Conservation (phyloP, 2,329 filamentous ascomycete species). For the Phyllosticta capitalensis region DNA sequence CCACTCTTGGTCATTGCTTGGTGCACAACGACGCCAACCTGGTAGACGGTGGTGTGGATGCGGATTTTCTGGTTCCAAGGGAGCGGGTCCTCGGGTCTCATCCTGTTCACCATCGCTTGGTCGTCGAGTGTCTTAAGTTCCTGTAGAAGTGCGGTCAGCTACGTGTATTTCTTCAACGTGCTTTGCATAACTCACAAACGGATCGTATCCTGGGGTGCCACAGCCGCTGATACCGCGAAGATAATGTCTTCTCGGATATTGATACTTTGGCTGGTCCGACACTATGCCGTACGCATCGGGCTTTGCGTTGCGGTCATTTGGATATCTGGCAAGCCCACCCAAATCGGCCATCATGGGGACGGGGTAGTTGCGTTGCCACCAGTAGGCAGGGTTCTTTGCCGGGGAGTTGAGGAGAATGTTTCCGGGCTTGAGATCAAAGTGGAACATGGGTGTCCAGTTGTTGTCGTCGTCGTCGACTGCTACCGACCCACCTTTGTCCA, state of each 20-base stretch:
- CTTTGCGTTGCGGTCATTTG: neutral
- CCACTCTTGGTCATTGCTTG: neutral
- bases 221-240: no score
- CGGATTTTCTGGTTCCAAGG: neutral
- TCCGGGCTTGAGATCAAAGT: conserved; percentile 2
- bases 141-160: neutral
- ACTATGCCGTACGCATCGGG: neutral
- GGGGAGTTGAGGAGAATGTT: neutral
- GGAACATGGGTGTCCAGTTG: neutral
- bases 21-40: neutral
- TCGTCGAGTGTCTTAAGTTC: neutral
- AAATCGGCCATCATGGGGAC: neutral
- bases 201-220: no score
- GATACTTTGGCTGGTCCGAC: neutral
- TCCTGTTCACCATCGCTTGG: neutral
- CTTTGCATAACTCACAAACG: no score
- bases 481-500: neutral
- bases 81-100: neutral
- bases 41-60: neutral
- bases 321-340: neutral
- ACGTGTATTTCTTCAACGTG: no score
- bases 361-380: conserved; percentile 1
- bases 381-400: neutral
- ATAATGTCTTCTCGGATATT: neutral
- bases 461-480: neutral